Evolutionary conservation across 2,329 filamentous ascomycete genomes (phyloP).

Genomic region (Aspergillus vadensis): DNA sequence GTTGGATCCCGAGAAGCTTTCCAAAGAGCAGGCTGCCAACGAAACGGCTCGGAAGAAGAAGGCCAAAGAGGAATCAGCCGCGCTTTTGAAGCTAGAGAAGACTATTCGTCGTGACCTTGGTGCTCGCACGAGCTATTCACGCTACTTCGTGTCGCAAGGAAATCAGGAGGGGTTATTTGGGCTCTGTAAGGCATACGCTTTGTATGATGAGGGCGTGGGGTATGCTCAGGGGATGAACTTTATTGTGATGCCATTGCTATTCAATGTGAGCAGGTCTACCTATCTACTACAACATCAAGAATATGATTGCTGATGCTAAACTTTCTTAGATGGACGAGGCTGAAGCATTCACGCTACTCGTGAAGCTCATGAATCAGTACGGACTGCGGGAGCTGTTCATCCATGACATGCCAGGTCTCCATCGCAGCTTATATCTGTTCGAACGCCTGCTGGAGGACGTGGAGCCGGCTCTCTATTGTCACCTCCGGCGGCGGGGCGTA

Average conservation of each 20-base stretch:
- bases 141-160: slow-evolving; percentile 86
- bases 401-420: slow-evolving; percentile 93
- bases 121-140: slow-evolving; percentile 91
- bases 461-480: slow-evolving; percentile 92
- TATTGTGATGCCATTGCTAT: slow-evolving; percentile 90
- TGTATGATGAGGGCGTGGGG: slow-evolving; percentile 91
- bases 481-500: slow-evolving; percentile 83
- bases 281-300: neutral
- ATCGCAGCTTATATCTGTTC: slow-evolving; percentile 92
- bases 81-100: slow-evolving; percentile 84
- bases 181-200: slow-evolving; percentile 93
- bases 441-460: slow-evolving; percentile 90
- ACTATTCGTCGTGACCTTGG: slow-evolving; percentile 87
- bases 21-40: slow-evolving; percentile 65
- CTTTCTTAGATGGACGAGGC: slow-evolving; percentile 80
- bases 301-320: neutral
- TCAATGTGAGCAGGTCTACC: slow-evolving; percentile 67
- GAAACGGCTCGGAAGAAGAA: slow-evolving; percentile 73
- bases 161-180: slow-evolving; percentile 93
- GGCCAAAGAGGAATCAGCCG: slow-evolving; percentile 73
- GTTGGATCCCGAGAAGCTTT: slow-evolving; percentile 63
- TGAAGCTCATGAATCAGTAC: slow-evolving; percentile 96
- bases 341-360: slow-evolving; percentile 91
- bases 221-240: slow-evolving; percentile 99
- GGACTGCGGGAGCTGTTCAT: slow-evolving; percentile 89